Base-by-base conservation (phyloP, 1,284 basidiomycete genomes). In the Malassezia globosa region DNA sequence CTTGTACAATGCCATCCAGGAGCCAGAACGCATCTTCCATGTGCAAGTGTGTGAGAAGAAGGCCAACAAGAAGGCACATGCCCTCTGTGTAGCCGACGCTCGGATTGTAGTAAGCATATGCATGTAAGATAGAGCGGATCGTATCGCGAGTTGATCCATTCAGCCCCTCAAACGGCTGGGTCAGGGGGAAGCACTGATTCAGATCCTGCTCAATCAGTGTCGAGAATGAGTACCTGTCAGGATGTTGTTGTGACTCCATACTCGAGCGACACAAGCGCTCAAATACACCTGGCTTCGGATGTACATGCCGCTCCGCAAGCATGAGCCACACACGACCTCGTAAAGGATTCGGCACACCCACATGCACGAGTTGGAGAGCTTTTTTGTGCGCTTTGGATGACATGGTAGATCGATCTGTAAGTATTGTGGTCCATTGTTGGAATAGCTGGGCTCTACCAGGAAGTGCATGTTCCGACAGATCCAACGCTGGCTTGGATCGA, bases 1-100 rank as follows among this genome's bases (percentile, higher is more conserved):
- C 78, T 23, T 84, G 82, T 6, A 88, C 75, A 52, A 94, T 83
- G 3, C 86, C 87, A 6, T 67, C 65, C 8, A 77, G 61, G 10
- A 76, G 63, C 87, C 86, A 94, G 68, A 95, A 95, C 0, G 86
- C 84, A 56, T 92, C 86, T 71, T 94, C 87, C 54, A 88, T 84
- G 0, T 84, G 85, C 1, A 85, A 81, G 51, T 87, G 82, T 23
- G 86, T 75, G 0, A 94, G 73, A 22, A 92, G 73, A 47, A 85
- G 81, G 0, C 84, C 87, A 8, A 82, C 81, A 41, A 94, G 79
- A 14, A 81, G 74, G 3, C 82, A 80, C 51, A 94, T 76, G 7
- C 83, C 85, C 82, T 62, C 16, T 35, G 56, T 66, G 50, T 61
- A 61, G n/a, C 64, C 64, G 22, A 64, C 54, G 41, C 60, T 77